Base-by-base conservation (phyloP, 148 eudicot species). In the Vaccinium macrocarpon region DNA sequence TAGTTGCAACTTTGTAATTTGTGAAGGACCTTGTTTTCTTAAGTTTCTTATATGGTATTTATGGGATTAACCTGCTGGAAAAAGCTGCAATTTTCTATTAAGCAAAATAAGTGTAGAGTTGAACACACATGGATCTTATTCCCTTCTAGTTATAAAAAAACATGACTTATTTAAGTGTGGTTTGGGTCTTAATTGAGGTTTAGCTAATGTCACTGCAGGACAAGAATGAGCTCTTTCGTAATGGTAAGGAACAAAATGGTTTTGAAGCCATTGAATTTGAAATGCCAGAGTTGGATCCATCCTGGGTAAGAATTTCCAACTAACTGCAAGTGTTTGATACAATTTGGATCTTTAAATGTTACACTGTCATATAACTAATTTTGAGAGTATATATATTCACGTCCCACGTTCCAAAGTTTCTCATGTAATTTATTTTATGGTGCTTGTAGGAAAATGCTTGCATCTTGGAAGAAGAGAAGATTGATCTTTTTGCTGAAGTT, bases 231-330 rank as follows among this genome's bases (percentile, higher is more conserved):
- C 82, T 71, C 18, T 1, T 23, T 70, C 57, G 53, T 50, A 85
- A 85, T 88, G 86, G 78, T 29, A 81, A 83, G 74, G 85, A 84
- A 62, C 83, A 82, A 42, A 85, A 80, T 77, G 68, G 57, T 83
- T 61, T 82, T 75, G 85, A 70, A 46, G 76, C 90, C 1, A 32
- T 86, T 14, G 89, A 89, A 86, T 93, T 96, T 84, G 99, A 96
- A 89, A 86, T 87, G 64, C 95, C 94, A 76, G 95, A 90, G 90
- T 88, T 91, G 83, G 88, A 88, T 85, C 82, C 85, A 79, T 83
- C 90, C 82, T 74, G 86, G 92, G 98, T 91, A 91, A 87, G 64
- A 56, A 15, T 80, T 50, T 84, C 25, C 42, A 19, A 56, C 70
- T 53, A 62, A 70, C 53, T 25, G 16, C 9, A 9, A 73, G 49